A percentile compares a stretch with the other conserved stretches of the same genome.
These are phyloP conservation scores for Lophiostoma macrostomum DNA, from an alignment of 495 filamentous ascomycete species.

Conservation along the genomic window DNA sequence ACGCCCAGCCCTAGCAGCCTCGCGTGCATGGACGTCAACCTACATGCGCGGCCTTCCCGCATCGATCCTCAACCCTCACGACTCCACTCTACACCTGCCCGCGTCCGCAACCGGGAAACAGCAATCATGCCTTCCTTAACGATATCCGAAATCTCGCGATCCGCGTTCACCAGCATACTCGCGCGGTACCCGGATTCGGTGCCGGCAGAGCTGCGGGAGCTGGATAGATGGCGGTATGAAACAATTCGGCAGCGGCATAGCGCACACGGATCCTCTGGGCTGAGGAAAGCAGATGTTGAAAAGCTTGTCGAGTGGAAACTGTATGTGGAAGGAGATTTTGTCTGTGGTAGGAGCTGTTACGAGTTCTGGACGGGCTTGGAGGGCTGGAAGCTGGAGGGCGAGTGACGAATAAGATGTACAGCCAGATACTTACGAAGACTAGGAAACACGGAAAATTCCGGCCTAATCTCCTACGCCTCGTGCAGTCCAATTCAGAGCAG, in stretches of 20 bases:
- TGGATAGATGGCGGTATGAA: conserved; percentile 35
- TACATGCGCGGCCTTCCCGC: no score
- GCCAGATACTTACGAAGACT: neutral
- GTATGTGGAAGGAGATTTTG: no score
- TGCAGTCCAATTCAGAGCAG: conserved; percentile 56
- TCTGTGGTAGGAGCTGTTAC: no score
- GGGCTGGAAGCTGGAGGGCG: neutral
- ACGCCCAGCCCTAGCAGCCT: no score
- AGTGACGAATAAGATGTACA: no score
- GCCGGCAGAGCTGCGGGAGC: conserved; percentile 25
- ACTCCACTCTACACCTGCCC: no score
- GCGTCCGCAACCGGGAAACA: no score
- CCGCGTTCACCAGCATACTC: conserved; percentile 28
- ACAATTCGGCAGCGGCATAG: conserved; percentile 30
- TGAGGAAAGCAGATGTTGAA: conserved; percentile 34
- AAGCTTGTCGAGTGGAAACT: conserved; percentile 73
- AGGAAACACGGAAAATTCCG: conserved; percentile 66
- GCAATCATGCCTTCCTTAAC: conserved; percentile 24
- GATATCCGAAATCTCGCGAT: conserved; percentile 19
- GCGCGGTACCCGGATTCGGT: conserved; percentile 28
- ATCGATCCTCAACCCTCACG: no score
- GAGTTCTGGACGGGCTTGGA: neutral
- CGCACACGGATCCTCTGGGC: conserved; percentile 11
- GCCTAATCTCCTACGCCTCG: conserved; percentile 63
- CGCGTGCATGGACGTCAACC: no score